Evolutionary conservation across 2,329 filamentous ascomycete species (phyloP).

Genomic region (Neonectria hederae): DNA sequence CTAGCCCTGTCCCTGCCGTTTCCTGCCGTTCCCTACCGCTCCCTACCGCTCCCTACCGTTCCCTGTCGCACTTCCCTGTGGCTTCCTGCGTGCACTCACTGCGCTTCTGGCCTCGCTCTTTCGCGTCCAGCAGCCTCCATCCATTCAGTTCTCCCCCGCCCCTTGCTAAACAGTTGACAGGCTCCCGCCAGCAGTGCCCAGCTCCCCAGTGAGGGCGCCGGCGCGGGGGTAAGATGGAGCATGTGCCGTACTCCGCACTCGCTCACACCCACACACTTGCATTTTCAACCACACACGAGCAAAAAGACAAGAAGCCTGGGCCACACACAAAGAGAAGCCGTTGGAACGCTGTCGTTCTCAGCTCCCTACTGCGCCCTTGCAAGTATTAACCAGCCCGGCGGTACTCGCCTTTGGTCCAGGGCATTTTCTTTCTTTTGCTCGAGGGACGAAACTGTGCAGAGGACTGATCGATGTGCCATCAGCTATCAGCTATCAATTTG

Average conservation of each 20-base stretch:
- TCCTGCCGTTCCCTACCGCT: conserved; percentile 19
- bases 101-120: conserved; percentile 5
- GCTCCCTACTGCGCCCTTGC: conserved; percentile 18
- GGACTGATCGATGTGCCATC: not conserved
- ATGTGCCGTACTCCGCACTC: not conserved
- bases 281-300: conserved; percentile 24
- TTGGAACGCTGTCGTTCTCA: conserved; percentile 30
- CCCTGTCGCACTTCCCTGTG: conserved; percentile 7
- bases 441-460: not conserved
- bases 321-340: conserved; percentile 29
- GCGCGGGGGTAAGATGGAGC: not conserved
- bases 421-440: conserved; percentile 28
- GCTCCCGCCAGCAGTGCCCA: not conserved
- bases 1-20: conserved; percentile 29
- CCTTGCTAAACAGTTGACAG: not conserved
- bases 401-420: conserved; percentile 24
- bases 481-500: not conserved
- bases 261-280: not conserved
- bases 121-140: not conserved
- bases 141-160: not conserved
- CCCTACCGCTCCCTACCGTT: conserved; percentile 15
- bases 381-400: conserved; percentile 26
- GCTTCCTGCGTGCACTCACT: conserved; percentile 11
- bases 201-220: conserved; percentile 18
- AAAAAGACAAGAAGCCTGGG: conserved; percentile 24